Conservation (phyloP, 495 filamentous ascomycete species). For the Tuber microsphaerosporum region DNA sequence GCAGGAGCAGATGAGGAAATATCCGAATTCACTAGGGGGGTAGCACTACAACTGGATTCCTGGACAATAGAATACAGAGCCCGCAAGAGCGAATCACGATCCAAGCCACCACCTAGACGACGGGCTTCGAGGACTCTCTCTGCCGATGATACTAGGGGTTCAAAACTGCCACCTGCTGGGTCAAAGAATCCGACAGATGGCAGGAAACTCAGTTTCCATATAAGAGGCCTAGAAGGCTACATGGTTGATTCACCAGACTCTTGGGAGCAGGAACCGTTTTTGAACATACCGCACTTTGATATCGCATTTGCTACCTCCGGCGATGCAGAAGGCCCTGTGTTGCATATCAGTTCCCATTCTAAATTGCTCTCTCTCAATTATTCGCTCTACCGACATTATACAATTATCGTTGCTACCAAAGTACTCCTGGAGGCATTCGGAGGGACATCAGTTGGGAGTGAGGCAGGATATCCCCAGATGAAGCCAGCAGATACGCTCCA, state of each 20-base stretch:
- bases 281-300: slow-evolving; percentile 80
- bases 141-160: slow-evolving; percentile 52
- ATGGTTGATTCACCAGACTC: slow-evolving; percentile 79
- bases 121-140: slow-evolving; percentile 55
- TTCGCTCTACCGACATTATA: slow-evolving; percentile 89
- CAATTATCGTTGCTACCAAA: slow-evolving; percentile 70
- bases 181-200: slow-evolving; percentile 69
- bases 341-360: slow-evolving; percentile 76
- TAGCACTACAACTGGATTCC: slow-evolving; percentile 77
- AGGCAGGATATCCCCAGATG: slow-evolving; percentile 29
- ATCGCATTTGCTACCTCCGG: slow-evolving; percentile 75
- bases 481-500: slow-evolving; percentile 9
- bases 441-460: slow-evolving; percentile 31
- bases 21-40: slow-evolving; percentile 67
- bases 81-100: slow-evolving; percentile 58
- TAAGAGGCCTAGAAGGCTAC: slow-evolving; percentile 75
- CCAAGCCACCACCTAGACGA: slow-evolving; percentile 51
- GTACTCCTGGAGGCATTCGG: slow-evolving; percentile 69
- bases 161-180: slow-evolving; percentile 54
- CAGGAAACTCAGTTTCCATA: slow-evolving; percentile 70
- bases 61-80: slow-evolving; percentile 89
- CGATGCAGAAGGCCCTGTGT: slow-evolving; percentile 74
- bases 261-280: slow-evolving; percentile 76
- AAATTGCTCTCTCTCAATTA: slow-evolving; percentile 76
- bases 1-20: slow-evolving; percentile 79